Conservation (phyloP, 257 asterid genomes). For the Nicotiana obtusifolia region DNA sequence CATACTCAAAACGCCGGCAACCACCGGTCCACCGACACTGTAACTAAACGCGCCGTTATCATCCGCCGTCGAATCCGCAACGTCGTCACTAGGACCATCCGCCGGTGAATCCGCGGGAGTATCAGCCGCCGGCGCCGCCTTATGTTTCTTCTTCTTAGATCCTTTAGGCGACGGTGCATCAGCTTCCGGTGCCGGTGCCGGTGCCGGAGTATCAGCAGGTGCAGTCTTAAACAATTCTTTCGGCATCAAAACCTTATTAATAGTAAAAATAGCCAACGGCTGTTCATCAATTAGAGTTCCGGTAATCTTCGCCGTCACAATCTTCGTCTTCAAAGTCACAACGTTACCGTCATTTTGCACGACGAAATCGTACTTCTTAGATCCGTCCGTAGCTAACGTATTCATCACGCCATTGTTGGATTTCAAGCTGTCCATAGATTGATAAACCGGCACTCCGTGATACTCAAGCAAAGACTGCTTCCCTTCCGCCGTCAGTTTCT, state of each 20-base stretch:
- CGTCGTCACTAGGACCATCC: conserved; percentile 37
- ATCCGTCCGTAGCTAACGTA: conserved; percentile 23
- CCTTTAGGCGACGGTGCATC: conserved; percentile 29
- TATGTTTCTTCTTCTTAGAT: conserved; percentile 32
- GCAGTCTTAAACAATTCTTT: conserved; percentile 37
- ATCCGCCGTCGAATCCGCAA: conserved; percentile 42
- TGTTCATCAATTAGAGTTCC: conserved; percentile 37
- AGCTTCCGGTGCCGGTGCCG: conserved; percentile 49
- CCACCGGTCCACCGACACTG: not conserved
- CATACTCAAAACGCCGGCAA: not conserved
- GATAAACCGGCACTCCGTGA: conserved; percentile 48
- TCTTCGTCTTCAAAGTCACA: conserved; percentile 37
- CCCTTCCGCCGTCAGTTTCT: conserved; percentile 36
- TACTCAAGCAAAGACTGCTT: conserved; percentile 44
- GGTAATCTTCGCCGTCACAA: conserved; percentile 27
- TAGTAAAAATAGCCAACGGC: conserved; percentile 37
- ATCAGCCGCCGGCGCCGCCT: conserved; percentile 40
- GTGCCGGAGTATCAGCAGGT: conserved; percentile 36
- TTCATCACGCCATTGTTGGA: conserved; percentile 43
- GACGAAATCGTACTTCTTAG: not conserved
- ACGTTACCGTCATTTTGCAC: conserved; percentile 15
- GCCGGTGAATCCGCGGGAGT: conserved; percentile 41
- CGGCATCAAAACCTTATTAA: conserved; percentile 45
- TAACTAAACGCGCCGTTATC: not conserved
- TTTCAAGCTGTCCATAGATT: conserved; percentile 34